phyloP scores from a whole-genome alignment of 768 basidiomycete genomes.

The Russula sp. region DNA sequence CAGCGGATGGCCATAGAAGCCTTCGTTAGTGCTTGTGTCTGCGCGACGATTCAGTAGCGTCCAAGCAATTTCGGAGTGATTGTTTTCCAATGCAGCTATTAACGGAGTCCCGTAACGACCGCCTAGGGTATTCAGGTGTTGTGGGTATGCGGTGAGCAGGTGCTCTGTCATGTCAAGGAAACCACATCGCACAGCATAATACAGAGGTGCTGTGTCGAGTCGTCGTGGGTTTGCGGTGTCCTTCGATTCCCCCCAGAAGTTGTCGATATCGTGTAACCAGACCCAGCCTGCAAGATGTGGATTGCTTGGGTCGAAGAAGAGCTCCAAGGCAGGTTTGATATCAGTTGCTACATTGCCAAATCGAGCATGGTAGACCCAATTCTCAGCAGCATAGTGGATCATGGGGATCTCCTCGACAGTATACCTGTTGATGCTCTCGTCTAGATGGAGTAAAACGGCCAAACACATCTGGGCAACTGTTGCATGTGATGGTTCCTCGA shows the following conservation, averaged over 20 bases:
- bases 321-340: background rate
- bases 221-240: background rate
- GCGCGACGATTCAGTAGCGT: background rate
- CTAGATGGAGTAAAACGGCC: conserved; percentile 10
- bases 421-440: background rate
- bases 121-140: conserved; percentile 2
- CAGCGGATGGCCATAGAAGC: conserved; percentile 2
- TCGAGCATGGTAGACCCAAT: conserved; percentile 9
- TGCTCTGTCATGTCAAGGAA: background rate
- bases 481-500: background rate
- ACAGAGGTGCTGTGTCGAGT: background rate
- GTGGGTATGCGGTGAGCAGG: background rate
- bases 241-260: background rate
- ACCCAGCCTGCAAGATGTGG: conserved; percentile 13
- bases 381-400: conserved; percentile 7
- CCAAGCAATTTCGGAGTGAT: conserved; percentile 4
- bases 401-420: conserved; percentile 4
- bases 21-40: background rate
- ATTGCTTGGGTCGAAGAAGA: conserved; percentile 1
- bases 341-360: conserved; percentile 2
- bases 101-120: conserved; percentile 5
- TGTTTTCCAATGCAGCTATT: conserved; percentile 9
- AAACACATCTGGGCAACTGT: conserved; percentile 5
- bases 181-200: conserved; percentile 8
- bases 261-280: conserved; percentile 9